Evolutionary conservation across 805 yeast genomes (phyloP).

Genomic region (Metschnikowia lachancei): DNA sequence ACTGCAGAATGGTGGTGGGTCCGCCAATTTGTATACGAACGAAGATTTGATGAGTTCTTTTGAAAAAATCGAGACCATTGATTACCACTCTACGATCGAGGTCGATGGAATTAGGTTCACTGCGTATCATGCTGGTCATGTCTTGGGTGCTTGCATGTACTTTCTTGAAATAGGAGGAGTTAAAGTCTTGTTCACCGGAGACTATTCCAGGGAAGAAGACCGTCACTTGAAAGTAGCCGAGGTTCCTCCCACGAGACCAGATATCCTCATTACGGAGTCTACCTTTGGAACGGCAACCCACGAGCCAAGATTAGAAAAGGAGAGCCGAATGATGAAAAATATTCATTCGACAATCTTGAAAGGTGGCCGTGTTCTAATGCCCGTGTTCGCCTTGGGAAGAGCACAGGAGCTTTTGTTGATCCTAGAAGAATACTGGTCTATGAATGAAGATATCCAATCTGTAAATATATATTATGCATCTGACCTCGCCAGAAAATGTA

Average conservation of each 20-base stretch:
- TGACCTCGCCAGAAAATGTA: conserved; percentile 88
- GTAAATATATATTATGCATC: conserved; percentile 90
- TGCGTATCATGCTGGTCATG: conserved; percentile 99
- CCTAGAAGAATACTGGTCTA: conserved; percentile 91
- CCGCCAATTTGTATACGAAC: conserved; percentile 71
- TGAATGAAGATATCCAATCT: conserved; percentile 75
- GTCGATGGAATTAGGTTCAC: conserved; percentile 93
- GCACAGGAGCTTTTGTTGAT: conserved; percentile 92
- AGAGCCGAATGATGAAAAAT: conserved; percentile 70
- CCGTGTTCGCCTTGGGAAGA: conserved; percentile 94
- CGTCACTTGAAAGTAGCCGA: conserved; percentile 95
- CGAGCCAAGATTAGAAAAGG: conserved; percentile 85
- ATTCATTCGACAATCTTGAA: conserved; percentile 80
- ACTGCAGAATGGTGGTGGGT: conserved; percentile 19
- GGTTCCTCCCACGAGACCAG: conserved; percentile 84
- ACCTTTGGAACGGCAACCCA: conserved; percentile 98
- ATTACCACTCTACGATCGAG: conserved; percentile 92
- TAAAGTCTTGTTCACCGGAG: conserved; percentile 89
- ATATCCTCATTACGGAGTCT: conserved; percentile 87
- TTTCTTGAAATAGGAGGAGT: conserved; percentile 92
- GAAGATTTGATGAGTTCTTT: conserved; percentile 86
- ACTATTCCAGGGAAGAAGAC: conserved; percentile 92
- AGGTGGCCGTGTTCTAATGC: conserved; percentile 90
- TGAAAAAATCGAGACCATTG: conserved; percentile 88
- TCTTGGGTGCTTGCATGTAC: conserved; percentile 97